A percentile compares a stretch with the other conserved stretches of the same genome.
phyloP scores from a whole-genome alignment of 2,329 filamentous ascomycete species.

The Phaeosphaeria sp. region DNA sequence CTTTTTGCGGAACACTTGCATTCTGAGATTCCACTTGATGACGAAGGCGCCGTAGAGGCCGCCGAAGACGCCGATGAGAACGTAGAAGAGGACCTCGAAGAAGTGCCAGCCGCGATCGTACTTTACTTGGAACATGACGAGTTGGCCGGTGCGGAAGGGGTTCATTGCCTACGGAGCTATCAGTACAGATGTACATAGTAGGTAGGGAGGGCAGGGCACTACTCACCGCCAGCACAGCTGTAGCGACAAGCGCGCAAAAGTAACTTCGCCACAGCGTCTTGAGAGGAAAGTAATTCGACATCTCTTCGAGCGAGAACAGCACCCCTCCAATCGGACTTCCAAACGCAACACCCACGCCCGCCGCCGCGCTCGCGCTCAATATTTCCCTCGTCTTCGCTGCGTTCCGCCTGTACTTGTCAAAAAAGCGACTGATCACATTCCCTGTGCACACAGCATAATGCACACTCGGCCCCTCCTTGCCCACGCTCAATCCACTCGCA shows the following conservation, averaged over 20 bases:
- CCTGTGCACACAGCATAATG: conserved; percentile 98
- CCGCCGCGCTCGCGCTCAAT: conserved; percentile 89
- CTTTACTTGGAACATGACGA: conserved; percentile 98
- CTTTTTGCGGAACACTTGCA: conserved; percentile 91
- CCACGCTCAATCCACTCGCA: conserved; percentile 90
- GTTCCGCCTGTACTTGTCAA: conserved; percentile 89
- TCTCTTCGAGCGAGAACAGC: conserved; percentile 95
- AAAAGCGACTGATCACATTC: conserved; percentile 92
- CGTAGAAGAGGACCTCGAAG: conserved; percentile 92
- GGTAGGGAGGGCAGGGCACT: background rate
- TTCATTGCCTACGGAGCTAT: conserved; percentile 75
- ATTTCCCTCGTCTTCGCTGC: conserved; percentile 96
- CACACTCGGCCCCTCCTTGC: conserved; percentile 98
- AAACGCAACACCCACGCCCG: conserved; percentile 95
- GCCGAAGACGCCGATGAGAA: conserved; percentile 89
- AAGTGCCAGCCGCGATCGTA: conserved; percentile 98
- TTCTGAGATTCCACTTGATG: conserved; percentile 95
- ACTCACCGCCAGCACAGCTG: conserved; percentile 78
- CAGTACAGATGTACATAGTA: conserved; percentile 1
- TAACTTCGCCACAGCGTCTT: conserved; percentile 99
- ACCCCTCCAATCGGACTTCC: conserved; percentile 97
- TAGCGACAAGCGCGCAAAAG: conserved; percentile 95
- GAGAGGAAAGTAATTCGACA: conserved; percentile 94
- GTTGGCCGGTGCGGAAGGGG: conserved; percentile 92
- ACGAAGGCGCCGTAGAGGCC: conserved; percentile 95